These are phyloP conservation scores for Falciphora oryzae DNA, from an alignment of 2,329 filamentous ascomycete genomes.

Conservation along the genomic window DNA sequence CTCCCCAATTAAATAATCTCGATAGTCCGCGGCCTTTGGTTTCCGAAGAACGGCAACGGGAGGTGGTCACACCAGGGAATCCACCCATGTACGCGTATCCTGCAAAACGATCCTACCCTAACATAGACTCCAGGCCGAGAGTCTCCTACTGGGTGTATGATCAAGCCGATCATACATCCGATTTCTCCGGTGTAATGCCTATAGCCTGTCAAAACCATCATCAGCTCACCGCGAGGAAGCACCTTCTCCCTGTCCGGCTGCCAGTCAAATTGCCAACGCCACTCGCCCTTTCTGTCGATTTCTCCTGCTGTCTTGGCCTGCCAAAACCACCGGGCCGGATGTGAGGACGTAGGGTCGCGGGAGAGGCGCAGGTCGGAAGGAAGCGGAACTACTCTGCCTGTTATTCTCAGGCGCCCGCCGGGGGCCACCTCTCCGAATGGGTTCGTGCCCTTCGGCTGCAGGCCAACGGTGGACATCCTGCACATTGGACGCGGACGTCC, in stretches of 20 bases:
- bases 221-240: not conserved
- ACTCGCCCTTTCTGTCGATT: not conserved
- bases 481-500: no score
- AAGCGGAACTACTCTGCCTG: not conserved
- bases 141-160: not conserved
- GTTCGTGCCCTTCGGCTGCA: not conserved
- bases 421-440: not conserved
- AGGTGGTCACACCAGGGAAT: not conserved
- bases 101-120: not conserved
- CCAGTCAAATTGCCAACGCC: not conserved
- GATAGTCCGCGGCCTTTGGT: no score
- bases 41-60: not conserved
- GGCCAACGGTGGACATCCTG: no score
- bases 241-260: not conserved
- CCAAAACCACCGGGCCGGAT: no score
- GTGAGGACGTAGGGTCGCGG: no score
- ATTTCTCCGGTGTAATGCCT: no score
- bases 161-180: not conserved
- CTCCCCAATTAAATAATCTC: no score
- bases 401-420: not conserved
- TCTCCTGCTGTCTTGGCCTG: no score
- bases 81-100: no score
- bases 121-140: not conserved
- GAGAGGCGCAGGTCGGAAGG: not conserved
- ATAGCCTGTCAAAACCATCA: not conserved